These are phyloP conservation scores for Candolleomyces eurysporus DNA, from an alignment of 768 basidiomycete genomes.

Conservation along the genomic window DNA sequence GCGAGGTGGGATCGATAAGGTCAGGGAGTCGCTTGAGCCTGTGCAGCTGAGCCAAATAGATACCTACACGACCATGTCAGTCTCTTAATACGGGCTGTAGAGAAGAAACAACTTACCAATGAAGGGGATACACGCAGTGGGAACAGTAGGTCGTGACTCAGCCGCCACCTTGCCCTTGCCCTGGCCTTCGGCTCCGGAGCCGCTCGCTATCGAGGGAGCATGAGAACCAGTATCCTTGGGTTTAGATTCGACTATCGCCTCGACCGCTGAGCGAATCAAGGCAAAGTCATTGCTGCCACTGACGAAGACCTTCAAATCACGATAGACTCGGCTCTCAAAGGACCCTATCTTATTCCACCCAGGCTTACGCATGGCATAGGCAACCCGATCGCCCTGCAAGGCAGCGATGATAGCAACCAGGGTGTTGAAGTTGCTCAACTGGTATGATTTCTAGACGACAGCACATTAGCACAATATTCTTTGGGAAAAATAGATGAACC, in stretches of 20 bases:
- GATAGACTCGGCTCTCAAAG: slow-evolving; percentile 72
- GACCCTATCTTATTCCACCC: slow-evolving; percentile 62
- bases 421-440: slow-evolving; percentile 73
- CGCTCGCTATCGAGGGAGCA: slow-evolving; percentile 48
- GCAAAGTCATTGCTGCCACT: slow-evolving; percentile 68
- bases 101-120: slow-evolving; percentile 52
- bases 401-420: slow-evolving; percentile 79
- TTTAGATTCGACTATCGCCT: slow-evolving; percentile 64
- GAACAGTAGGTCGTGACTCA: slow-evolving; percentile 36
- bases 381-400: slow-evolving; percentile 67
- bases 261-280: slow-evolving; percentile 65
- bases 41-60: slow-evolving; percentile 73
- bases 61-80: slow-evolving; percentile 40
- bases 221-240: slow-evolving; percentile 53
- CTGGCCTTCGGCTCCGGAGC: slow-evolving; percentile 33
- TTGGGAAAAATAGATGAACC: not conserved
- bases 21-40: slow-evolving; percentile 69
- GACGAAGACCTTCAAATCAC: slow-evolving; percentile 67
- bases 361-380: slow-evolving; percentile 60
- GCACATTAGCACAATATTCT: not conserved
- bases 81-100: not conserved
- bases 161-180: slow-evolving; percentile 38
- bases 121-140: slow-evolving; percentile 75
- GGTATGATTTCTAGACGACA: slow-evolving; percentile 69
- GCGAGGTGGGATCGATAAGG: slow-evolving; percentile 80